Percentiles rank a stretch among this genome's conserved stretches.
phyloP scores from a whole-genome alignment of 2,329 filamentous ascomycete genomes.

The Epichloe sylvatica region DNA sequence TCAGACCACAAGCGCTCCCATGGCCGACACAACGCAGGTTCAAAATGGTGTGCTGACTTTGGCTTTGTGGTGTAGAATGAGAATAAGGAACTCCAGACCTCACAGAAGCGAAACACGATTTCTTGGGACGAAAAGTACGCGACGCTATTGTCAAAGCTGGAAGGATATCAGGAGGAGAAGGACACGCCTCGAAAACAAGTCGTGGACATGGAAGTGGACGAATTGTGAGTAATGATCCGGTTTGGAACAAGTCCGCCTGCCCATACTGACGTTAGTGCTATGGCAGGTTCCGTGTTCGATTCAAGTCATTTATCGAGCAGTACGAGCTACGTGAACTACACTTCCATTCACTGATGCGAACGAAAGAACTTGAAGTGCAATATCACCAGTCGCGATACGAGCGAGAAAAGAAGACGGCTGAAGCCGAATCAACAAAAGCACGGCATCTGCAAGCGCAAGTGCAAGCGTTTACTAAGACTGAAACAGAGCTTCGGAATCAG shows the following conservation, averaged over 20 bases:
- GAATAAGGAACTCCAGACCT: constrained; percentile 81
- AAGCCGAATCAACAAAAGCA: constrained; percentile 65
- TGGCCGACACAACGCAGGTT: neutral
- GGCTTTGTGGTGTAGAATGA: constrained; percentile 48
- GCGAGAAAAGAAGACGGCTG: constrained; percentile 76
- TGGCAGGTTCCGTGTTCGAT: constrained; percentile 63
- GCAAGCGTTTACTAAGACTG: constrained; percentile 89
- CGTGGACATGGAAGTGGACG: constrained; percentile 76
- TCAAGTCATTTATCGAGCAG: constrained; percentile 91
- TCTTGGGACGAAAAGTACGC: constrained; percentile 79
- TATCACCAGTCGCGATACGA: constrained; percentile 81
- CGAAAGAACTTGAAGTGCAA: constrained; percentile 91
- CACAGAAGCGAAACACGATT: constrained; percentile 66
- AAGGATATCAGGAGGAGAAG: constrained; percentile 78
- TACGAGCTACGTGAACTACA: constrained; percentile 92
- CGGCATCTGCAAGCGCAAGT: constrained; percentile 83
- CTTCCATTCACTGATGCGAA: constrained; percentile 80
- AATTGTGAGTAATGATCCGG: constrained; percentile 46
- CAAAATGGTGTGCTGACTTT: constrained; percentile 13
- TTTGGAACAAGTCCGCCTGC: constrained; percentile 6
- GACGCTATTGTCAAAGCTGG: constrained; percentile 65
- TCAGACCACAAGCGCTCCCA: constrained; percentile 24
- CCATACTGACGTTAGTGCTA: constrained; percentile 6
- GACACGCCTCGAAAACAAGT: constrained; percentile 68
- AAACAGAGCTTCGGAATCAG: constrained; percentile 84